These are phyloP conservation scores for Triticum dicoccoides DNA, from an alignment of 176 grass and related monocot genomes.

Conservation along the genomic window DNA sequence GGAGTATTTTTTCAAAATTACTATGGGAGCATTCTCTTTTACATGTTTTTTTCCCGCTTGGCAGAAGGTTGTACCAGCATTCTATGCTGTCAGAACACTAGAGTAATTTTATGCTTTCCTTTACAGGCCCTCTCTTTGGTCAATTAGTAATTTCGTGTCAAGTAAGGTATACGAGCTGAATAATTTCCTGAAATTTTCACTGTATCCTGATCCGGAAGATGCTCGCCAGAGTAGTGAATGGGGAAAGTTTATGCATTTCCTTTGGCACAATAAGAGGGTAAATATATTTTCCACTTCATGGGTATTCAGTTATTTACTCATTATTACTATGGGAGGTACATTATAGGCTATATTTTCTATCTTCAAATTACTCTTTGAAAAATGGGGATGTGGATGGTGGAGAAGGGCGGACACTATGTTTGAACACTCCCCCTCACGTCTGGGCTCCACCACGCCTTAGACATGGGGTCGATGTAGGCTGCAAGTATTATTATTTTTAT, in stretches of 20 bases:
- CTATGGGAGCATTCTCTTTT: neutral
- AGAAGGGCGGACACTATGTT: neutral
- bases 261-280: slow-evolving; percentile 48
- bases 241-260: slow-evolving; percentile 50
- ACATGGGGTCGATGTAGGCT: neutral
- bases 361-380: neutral
- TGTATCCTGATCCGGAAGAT: slow-evolving; percentile 63
- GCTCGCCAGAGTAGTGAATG: slow-evolving; percentile 49
- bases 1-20: neutral
- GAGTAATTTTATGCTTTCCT: slow-evolving; percentile 19
- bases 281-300: neutral
- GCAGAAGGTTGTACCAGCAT: neutral
- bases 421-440: neutral
- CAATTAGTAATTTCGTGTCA: slow-evolving; percentile 42
- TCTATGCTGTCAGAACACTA: neutral
- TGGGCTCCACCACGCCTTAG: no score
- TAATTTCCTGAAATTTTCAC: slow-evolving; percentile 38
- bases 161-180: slow-evolving; percentile 10
- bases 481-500: neutral
- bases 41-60: slow-evolving; percentile 4
- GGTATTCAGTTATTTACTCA: neutral
- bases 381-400: neutral
- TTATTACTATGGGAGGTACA: neutral
- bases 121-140: slow-evolving; percentile 49
- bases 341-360: neutral